Evolutionary conservation across 1,139 yeast species (phyloP), one percentile per base, ranked within the genome.

Genomic region (Saccharomyces hybrid): DNA sequence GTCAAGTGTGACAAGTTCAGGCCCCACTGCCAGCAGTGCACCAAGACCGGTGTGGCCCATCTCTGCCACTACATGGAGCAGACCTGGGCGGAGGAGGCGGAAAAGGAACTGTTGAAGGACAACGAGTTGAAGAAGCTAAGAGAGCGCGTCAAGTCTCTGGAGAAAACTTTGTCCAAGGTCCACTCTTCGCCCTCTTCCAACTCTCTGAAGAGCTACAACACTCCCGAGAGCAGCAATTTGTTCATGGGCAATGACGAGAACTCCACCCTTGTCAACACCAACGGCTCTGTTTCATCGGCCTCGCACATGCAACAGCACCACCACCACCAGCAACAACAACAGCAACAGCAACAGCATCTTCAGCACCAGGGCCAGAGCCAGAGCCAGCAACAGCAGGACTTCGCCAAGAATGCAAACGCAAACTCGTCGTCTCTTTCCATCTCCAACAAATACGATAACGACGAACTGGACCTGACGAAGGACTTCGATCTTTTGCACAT

Each of bases 1-100:
- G 79, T 76, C 8, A 77, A 76, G 61, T 84, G 90, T 75, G 90
- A 84, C 65, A 69, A 69, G 55, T 65, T 64, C 7, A 60, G 70
- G 61, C 95, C 95, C 1, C 82, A 83, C 44, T 86, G 95, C 71
- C 81, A 86, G 5, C 79, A 84, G 51, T 86, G 95, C 72, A 77
- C 79, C 52, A 82, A 82, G 70, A 84, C 85, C 53, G 86, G 88
- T n/a, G 85, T 85, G 26, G 85, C 86, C 28, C 90, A 85, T 67
- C 71, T 85, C 41, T 86, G 95, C 60, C 82, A 76, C 58, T 86
- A 83, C 65, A 81, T 84, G 63, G 82, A 78, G 54, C 82, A 82
- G 46, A 70, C 74, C 13, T 79, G 83, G 83, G 81, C 82, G 2
- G 62, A 69, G 60, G 64, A 70, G 57, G 71, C 70, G 67, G 87